These are phyloP conservation scores for Apiospora koreana DNA, from an alignment of 2,329 filamentous ascomycete genomes.

Conservation along the genomic window DNA sequence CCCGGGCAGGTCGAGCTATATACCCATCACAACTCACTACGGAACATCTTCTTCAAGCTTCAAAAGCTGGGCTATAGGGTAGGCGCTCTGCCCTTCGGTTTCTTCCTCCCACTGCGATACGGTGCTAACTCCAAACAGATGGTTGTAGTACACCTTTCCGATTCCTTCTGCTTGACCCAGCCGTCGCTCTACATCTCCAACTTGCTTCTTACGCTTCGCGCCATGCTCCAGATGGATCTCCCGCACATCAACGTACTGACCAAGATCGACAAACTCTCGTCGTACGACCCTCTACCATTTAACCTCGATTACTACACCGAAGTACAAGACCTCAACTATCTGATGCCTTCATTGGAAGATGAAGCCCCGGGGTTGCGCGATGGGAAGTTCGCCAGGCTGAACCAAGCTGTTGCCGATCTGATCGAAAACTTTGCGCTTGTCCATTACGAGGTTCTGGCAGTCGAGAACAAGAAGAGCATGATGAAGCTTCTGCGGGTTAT, in stretches of 20 bases:
- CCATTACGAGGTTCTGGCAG: constrained; percentile 87
- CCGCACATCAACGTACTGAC: constrained; percentile 95
- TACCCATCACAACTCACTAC: constrained; percentile 88
- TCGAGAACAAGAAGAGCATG: constrained; percentile 98
- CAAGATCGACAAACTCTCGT: constrained; percentile 91
- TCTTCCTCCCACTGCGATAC: background rate
- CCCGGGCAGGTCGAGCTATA: constrained; percentile 97
- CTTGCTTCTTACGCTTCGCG: constrained; percentile 86
- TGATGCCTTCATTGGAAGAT: constrained; percentile 76
- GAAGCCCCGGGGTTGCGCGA: constrained; percentile 72
- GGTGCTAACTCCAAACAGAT: constrained; percentile 57
- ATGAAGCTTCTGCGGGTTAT: constrained; percentile 87
- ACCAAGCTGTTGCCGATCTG: constrained; percentile 81
- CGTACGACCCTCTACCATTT: constrained; percentile 86
- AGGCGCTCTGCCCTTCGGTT: constrained; percentile 34
- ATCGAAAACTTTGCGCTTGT: constrained; percentile 91
- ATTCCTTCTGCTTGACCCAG: constrained; percentile 89
- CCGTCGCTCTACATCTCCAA: constrained; percentile 95
- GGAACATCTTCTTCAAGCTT: constrained; percentile 88
- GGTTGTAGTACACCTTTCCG: constrained; percentile 89
- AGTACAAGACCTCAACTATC: constrained; percentile 86
- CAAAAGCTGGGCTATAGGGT: constrained; percentile 93
- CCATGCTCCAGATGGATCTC: constrained; percentile 98
- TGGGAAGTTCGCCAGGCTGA: constrained; percentile 80
- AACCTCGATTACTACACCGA: constrained; percentile 98